Evolutionary conservation across 2,329 filamentous ascomycete genomes (phyloP), one percentile per base, ranked within the genome.

Genomic region (Domatiomyces globalis): DNA sequence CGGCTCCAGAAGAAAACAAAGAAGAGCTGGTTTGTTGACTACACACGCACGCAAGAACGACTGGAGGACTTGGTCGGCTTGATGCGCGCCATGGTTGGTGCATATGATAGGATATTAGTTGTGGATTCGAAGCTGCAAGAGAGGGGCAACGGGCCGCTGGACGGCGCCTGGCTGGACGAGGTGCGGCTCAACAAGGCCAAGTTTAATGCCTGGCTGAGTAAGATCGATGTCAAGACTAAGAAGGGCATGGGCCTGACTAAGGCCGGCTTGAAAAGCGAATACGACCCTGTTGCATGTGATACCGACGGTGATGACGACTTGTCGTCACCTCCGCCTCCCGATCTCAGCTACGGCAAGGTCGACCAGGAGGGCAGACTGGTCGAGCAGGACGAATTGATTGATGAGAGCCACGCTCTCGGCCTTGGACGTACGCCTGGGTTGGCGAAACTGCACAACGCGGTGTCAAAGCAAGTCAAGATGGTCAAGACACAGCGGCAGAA

Each of bases 31-130:
- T 19, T 25, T 8, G 18, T 19, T 48, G 19, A 48, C 46, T 39
- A 39, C 20, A 48, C 8, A 17, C 25, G 12, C 15, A 53, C 53
- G 8, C 48, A 57, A 56, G 46, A 55, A 54, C 46, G 50, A 39
- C 33, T 54, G 15, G 45, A 45, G 12, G 56, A 59, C 20, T 50
- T 63, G 18, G 45, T 62, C 17, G 49, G 49, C 15, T 58, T 69
- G 8, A 50, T 62, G 22, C 54, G 57, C 15, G 54, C 58, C 20
- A 63, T 68, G 57, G 61, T 68, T 43, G 46, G 57, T 44, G 66
- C 64, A 10, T 65, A 62, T 48, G 62, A 66, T 52, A 53, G 63
- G 17, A 55, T 68, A 10, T 43, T 60, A 10, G 46, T 51, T 17
- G 50, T 61, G 39, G 58, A 59, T 33, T 53, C 58, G 25, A 42